Evolutionary conservation across 2,329 filamentous ascomycete species (phyloP), one percentile per base, ranked within the genome.

Genomic region (Sodiomyces alkalinus): DNA sequence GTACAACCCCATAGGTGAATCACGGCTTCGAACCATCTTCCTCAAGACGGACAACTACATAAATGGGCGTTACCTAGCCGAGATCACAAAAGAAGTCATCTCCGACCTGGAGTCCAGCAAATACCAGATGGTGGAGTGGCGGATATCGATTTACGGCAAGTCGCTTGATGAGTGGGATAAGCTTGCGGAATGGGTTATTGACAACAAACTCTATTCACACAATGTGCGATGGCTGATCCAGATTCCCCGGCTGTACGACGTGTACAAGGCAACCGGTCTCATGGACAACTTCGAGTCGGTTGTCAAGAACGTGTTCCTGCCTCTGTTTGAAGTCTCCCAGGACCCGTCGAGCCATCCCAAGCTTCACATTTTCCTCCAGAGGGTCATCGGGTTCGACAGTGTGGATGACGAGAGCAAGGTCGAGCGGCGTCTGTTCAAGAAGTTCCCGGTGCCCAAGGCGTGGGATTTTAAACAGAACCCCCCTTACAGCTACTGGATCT

Each of bases 91-190:
- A 45, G 90, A 98, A 53, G 90, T 98, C 37, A 94, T 98, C 30
- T 75, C 85, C 3, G 90, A 98, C 64, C 61, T 98, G 18, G 90
- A 98, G 52, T 92, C 87, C 27, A 94, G 86, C 68, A 98, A 98
- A 52, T 98, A 98, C 47, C 90, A 98, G 51, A 94, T 98, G 80
- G 90, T 90, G 2, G 90, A 98, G 57, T 98, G 92, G 86, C 83
- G 90, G 23, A 93, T 98, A 40, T 94, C 86, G 15, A 83, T 98
- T 38, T 98, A 98, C 45, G 90, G 90, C 37, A 80, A 83, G 47
- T 80, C 79, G 3, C 66, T 92, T 22, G 77, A 92, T 37, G 90
- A 98, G 52, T 98, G 90, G 90, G 87, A 96, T 47, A 98, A 92
- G 48, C 70, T 98, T 28, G 90, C 90, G 4, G 82, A 80, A 3